Conservation (phyloP, 78 protist genomes). For the Polysphondylium violaceum region DNA sequence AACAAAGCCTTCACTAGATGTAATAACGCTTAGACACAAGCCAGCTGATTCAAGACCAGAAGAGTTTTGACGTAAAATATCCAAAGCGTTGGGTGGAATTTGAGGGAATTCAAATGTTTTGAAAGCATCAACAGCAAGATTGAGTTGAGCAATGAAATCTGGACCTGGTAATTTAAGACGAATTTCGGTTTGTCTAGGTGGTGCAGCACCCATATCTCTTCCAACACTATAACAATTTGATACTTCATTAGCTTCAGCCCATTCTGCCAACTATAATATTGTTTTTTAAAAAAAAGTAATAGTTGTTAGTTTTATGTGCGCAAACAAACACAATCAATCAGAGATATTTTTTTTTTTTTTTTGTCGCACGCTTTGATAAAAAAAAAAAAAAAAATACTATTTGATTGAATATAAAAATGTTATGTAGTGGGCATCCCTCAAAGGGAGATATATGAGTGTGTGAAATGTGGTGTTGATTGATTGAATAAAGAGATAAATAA, state of each 20-base stretch:
- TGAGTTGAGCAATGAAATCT: conserved; percentile 65
- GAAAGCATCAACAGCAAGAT: conserved; percentile 83
- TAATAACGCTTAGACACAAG: conserved; percentile 78
- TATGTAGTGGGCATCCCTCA: no score
- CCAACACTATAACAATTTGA: conserved; percentile 75
- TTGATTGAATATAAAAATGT: not conserved
- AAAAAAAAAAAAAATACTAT: not conserved
- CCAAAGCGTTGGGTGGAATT: conserved; percentile 71
- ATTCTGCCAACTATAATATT: conserved; percentile 55
- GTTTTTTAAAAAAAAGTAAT: no score
- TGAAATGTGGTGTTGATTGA: no score
- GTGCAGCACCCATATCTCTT: conserved; percentile 89
- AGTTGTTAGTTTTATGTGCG: no score
- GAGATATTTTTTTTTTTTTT: not conserved
- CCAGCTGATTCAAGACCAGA: conserved; percentile 36
- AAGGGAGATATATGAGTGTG: no score
- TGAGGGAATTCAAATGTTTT: conserved; percentile 81
- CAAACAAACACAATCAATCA: not conserved
- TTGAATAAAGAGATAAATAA: no score
- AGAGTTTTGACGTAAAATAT: conserved; percentile 28
- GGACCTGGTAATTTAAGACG: conserved; percentile 80
- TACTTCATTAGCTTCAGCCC: conserved; percentile 83
- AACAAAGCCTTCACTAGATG: conserved; percentile 85
- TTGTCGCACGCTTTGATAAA: not conserved
- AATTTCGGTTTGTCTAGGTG: conserved; percentile 88